Percentiles rank a stretch among this genome's conserved stretches.
These are phyloP conservation scores for Hyphopichia fennica DNA, from an alignment of 1,139 yeast genomes.

Conservation along the genomic window DNA sequence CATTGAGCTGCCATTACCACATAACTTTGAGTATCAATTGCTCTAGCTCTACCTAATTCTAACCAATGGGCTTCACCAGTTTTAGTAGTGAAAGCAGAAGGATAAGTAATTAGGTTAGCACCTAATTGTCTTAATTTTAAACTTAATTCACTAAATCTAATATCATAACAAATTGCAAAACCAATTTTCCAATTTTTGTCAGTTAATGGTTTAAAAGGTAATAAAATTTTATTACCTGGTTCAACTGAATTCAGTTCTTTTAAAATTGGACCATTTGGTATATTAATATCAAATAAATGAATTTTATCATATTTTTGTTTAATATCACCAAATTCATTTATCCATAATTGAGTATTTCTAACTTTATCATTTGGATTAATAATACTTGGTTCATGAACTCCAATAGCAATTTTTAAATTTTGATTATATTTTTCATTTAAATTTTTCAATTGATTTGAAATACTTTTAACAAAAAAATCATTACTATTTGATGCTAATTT, in stretches of 20 bases:
- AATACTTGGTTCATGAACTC: constrained; percentile 74
- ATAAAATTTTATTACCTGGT: constrained; percentile 59
- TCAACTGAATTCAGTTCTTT: constrained; percentile 80
- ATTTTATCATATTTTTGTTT: constrained; percentile 74
- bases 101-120: constrained; percentile 76
- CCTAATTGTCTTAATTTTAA: constrained; percentile 64
- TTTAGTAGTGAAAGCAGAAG: constrained; percentile 88
- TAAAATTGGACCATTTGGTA: constrained; percentile 70
- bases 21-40: constrained; percentile 83
- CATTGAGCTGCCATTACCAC: constrained; percentile 92
- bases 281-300: constrained; percentile 87
- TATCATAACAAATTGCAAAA: constrained; percentile 79
- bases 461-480: constrained; percentile 49
- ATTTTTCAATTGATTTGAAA: constrained; percentile 46
- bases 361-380: constrained; percentile 39
- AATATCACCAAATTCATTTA: constrained; percentile 63
- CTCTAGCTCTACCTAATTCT: constrained; percentile 73
- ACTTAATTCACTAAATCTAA: constrained; percentile 85
- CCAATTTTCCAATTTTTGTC: constrained; percentile 57
- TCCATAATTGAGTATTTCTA: constrained; percentile 71
- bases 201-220: constrained; percentile 44
- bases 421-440: constrained; percentile 9
- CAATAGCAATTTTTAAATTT: constrained; percentile 47
- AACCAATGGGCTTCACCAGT: constrained; percentile 96
- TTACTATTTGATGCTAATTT: constrained; percentile 54